These are phyloP conservation scores for Dicorynia guianensis DNA, from an alignment of 306 rosid species.

Conservation along the genomic window DNA sequence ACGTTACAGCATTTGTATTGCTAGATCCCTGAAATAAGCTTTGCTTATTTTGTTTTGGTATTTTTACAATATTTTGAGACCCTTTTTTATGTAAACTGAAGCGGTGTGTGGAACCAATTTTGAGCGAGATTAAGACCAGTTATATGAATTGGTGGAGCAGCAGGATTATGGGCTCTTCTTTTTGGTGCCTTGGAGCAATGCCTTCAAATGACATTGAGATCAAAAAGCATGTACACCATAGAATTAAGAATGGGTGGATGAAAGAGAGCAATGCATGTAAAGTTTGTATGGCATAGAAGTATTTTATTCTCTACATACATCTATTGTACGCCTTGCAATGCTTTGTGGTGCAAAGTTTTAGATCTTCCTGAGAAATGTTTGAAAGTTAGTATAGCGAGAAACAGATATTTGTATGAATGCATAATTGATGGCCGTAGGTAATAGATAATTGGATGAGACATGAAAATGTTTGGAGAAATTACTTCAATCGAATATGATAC, in stretches of 20 bases:
- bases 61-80: not conserved
- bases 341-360: not conserved
- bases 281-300: not conserved
- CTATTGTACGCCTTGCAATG: not conserved
- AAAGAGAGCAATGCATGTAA: not conserved
- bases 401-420: not conserved
- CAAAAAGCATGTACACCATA: not conserved
- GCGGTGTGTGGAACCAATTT: not conserved
- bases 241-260: not conserved
- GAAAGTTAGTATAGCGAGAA: not conserved
- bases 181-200: constrained; percentile 1
- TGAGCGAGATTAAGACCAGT: not conserved
- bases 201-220: not conserved
- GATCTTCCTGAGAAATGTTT: not conserved
- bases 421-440: not conserved
- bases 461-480: not conserved
- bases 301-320: not conserved
- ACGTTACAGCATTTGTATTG: not conserved
- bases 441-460: not conserved
- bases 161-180: not conserved
- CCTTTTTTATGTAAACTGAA: not conserved
- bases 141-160: constrained; percentile 5
- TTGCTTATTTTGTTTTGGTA: not conserved
- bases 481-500: not conserved
- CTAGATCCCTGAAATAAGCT: not conserved